Percentiles rank a stretch among this genome's conserved stretches.
Conservation (phyloP, 192 early-diverging fungal species). For the Phycomyces blakesleeanus region DNA sequence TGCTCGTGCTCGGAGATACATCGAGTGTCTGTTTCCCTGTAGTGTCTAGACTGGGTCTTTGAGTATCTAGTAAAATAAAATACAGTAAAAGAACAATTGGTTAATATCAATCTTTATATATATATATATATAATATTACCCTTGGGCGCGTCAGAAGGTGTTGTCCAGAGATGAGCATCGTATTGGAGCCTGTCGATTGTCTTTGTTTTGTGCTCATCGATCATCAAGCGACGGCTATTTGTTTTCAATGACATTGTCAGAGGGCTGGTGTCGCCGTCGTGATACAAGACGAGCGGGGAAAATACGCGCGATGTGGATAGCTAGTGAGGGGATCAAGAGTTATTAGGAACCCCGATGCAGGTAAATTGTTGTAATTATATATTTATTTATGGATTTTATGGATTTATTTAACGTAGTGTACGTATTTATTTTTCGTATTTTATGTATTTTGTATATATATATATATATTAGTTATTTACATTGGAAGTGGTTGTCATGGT, state of each 20-base stretch:
- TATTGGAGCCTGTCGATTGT: constrained; percentile 24
- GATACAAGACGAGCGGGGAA: constrained; percentile 18
- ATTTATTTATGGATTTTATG: too few relatives aligned
- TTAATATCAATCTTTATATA: too few relatives aligned
- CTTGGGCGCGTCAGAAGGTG: not conserved
- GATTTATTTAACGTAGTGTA: too few relatives aligned
- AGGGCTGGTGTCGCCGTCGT: constrained; percentile 7
- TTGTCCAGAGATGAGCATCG: constrained; percentile 23
- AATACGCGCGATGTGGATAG: constrained; percentile 14
- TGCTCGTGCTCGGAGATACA: constrained; percentile 28
- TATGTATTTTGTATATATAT: too few relatives aligned
- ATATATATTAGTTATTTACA: not conserved
- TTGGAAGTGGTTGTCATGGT: not conserved
- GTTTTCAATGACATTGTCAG: not conserved
- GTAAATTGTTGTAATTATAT: too few relatives aligned
- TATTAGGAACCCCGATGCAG: constrained; percentile 1
- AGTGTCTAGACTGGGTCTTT: not conserved
- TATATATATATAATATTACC: constrained; percentile 3
- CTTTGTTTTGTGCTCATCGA: constrained; percentile 15
- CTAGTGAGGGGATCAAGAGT: not conserved
- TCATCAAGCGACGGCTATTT: constrained; percentile 9
- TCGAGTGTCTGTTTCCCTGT: constrained; percentile 1
- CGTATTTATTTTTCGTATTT: too few relatives aligned
- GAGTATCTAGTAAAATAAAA: too few relatives aligned
- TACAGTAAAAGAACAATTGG: too few relatives aligned